Evolutionary conservation across 2,329 filamentous ascomycete species (phyloP), one percentile per base, ranked within the genome.

Genomic region (Fusarium liriodendri): DNA sequence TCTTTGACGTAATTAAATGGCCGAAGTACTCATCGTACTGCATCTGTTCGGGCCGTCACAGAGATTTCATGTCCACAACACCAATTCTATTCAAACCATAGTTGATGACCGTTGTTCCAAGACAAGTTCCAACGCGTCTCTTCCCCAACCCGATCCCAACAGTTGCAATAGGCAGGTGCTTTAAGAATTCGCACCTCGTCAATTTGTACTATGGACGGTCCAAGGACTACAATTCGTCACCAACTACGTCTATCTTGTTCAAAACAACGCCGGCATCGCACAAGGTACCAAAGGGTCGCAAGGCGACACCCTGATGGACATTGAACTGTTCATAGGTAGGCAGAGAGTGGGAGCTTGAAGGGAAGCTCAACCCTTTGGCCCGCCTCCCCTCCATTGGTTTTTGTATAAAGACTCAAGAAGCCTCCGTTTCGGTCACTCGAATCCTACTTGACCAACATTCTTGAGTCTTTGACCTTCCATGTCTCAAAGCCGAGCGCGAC

Each of bases 241-340:
- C 29, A 27, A 25, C 20, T 55, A 22, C 11, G 32, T n/a, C 20
- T 35, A 6, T 54, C 20, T 40, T 33, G 16, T 16, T 29, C 25
- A 40, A 33, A 18, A 14, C 38, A 29, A 11, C 25, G 25, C 16
- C 18, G 10, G n/a, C 42, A 52, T 52, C 60, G 27, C 22, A 50
- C 20, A 38, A 62, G 42, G 20, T 29, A 20, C 29, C 18, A 4
- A 18, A 52, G 20, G 27, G 20, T 57, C 18, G 42, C 22, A 13
- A 29, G 13, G 63, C n/a, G 27, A 38, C 54, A 74, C 72, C 69
- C 38, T 74, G 72, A 74, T 74, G 62, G 72, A 13, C 47, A 54
- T 69, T 18, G 52, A 32, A 61, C 55, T 10, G 29, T 32, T 59
- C 52, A 62, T 55, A 29, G 42, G 59, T 55, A 29, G 42, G 22